Conservation (phyloP, 1,139 yeast genomes). For the Yamadazyma taylorii region DNA sequence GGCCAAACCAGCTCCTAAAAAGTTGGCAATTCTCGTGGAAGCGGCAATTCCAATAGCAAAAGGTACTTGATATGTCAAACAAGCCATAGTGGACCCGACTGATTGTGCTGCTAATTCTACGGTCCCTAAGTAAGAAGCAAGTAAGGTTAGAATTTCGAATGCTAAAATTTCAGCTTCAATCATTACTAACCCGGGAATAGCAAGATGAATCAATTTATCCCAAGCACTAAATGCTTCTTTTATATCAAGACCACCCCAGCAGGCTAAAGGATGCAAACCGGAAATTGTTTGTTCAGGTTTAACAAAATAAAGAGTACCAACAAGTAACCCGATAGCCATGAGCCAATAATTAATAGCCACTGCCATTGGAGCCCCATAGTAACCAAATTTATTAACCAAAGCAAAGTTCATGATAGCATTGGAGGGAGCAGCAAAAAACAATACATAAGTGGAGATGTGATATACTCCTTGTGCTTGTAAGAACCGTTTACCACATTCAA, state of each 20-base stretch:
- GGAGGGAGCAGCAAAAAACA: constrained; percentile 53
- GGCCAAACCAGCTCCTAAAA: constrained; percentile 54
- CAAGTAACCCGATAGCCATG: constrained; percentile 49
- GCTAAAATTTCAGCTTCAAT: constrained; percentile 60
- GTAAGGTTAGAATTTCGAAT: constrained; percentile 55
- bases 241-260: constrained; percentile 38
- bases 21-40: constrained; percentile 59
- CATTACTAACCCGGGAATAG: constrained; percentile 59
- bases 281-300: constrained; percentile 41
- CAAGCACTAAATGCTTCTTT: constrained; percentile 44
- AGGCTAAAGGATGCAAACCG: constrained; percentile 42
- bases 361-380: constrained; percentile 59
- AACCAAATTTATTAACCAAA: constrained; percentile 39
- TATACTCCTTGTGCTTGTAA: constrained; percentile 56
- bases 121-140: constrained; percentile 58
- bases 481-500: constrained; percentile 55
- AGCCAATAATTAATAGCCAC: constrained; percentile 58
- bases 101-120: constrained; percentile 58
- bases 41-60: constrained; percentile 63
- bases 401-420: constrained; percentile 50
- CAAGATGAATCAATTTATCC: constrained; percentile 47
- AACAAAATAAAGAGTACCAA: constrained; percentile 39
- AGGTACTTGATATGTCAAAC: constrained; percentile 52
- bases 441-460: constrained; percentile 51
- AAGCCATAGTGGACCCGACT: constrained; percentile 56